Conservation (phyloP, 805 yeast species). For the Lipomyces starkeyi region DNA sequence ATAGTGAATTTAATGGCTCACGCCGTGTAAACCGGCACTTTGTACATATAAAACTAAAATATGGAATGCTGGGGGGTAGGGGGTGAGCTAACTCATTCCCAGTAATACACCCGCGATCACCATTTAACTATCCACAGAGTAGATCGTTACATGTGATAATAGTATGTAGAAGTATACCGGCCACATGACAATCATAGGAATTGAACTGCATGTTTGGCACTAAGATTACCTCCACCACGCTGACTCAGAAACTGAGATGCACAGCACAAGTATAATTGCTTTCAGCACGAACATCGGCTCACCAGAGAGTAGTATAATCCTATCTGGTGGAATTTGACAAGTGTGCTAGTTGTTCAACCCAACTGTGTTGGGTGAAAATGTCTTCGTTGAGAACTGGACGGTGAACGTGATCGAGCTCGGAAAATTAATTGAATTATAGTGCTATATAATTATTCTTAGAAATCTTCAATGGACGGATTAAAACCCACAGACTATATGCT, state of each 20-base stretch:
- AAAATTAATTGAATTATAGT: background rate
- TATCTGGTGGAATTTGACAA: constrained; percentile 37
- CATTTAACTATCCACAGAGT: too few relatives aligned
- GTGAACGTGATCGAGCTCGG: background rate
- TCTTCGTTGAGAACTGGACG: background rate
- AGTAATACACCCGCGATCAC: background rate
- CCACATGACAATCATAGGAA: constrained; percentile 14
- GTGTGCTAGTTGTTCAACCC: constrained; percentile 27
- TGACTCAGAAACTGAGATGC: background rate
- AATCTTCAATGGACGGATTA: too few relatives aligned
- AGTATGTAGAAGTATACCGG: constrained; percentile 33
- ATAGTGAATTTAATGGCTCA: background rate
- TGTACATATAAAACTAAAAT: background rate
- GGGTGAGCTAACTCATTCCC: background rate
- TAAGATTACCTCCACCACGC: constrained; percentile 30
- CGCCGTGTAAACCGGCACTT: background rate
- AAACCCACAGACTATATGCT: too few relatives aligned
- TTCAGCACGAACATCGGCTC: constrained; percentile 39
- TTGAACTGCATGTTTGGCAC: constrained; percentile 17
- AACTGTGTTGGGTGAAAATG: background rate
- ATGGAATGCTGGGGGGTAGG: background rate
- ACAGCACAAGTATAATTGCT: constrained; percentile 12
- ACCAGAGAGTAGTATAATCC: constrained; percentile 21
- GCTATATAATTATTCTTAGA: background rate
- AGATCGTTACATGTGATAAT: background rate